Base-by-base conservation (phyloP, 2,329 filamentous ascomycete genomes). In the Niveomyces coronatus region DNA sequence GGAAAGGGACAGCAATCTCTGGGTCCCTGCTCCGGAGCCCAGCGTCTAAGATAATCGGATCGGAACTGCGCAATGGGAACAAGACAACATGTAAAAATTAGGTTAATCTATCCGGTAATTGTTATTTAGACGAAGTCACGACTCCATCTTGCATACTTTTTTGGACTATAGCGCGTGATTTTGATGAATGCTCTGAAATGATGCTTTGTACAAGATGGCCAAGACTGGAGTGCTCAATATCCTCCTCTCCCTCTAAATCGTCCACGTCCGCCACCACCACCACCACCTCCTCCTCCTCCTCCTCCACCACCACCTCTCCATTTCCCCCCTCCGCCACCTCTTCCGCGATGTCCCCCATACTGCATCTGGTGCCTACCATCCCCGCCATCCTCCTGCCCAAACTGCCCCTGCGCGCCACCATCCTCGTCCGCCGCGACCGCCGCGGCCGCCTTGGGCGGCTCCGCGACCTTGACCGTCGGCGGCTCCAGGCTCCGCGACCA, bases 401-500 rank as follows among this genome's bases (percentile, higher is more conserved):
- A 48, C 20, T 64, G 60, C 27, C n/a, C 17, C 22, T 55, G 49
- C 15, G 61, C 35, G 43, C 49, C 27, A 45, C 36, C 39, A 47
- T 42, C 17, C n/a, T n/a, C n/a, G n/a, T 56, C 63, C 47, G 45
- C 58, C 48, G 45, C 49, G 4, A 44, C 27, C 15, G 59, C 58
- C 16, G 67, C 74, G 57, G 64, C 73, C 47, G 77, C 75, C 37
- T 39, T 39, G 50, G 77, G n/a, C n/a, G n/a, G 74, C 37, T 76
- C 72, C 13, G 72, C n/a, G n/a, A n/a, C 66, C 65, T 81, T 84
- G 46, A 82, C 78, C 20, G 74, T 75, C 7, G 82, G 85, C 65
- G 81, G 82, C 56, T 85, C 81, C 27, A 87, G 64, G 45, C 88
- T 79, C 52, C 76, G 75, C 17, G 79, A 76, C 79, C 85, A 96